Base-by-base conservation (phyloP, 2,329 filamentous ascomycete species). In the Cladorrhinum sp. region DNA sequence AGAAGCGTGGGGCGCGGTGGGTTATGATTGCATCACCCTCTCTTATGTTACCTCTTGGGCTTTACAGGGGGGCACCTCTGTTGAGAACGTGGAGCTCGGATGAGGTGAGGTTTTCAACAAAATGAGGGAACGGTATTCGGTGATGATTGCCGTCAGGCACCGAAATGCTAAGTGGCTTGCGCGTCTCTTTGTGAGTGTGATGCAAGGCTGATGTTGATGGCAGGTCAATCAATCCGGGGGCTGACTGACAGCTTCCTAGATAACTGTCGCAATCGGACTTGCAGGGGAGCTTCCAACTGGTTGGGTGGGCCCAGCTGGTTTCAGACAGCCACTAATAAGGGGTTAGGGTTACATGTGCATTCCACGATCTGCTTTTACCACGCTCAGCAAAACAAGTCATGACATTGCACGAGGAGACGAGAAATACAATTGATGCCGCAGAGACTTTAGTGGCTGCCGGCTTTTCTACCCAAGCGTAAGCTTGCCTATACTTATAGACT, bases 11-110 rank as follows among this genome's bases (percentile, higher is more conserved):
- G 49, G 18, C 24, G 33, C 42, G 18, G 30, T 21, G 54, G 39
- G 54, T 46, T 57, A 57, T 57, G 54, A 48, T 57, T 57, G 54
- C 54, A 49, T 48, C 39, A 57, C 54, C 42, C 42, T 46, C 42
- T 46, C n/a, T 46, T 46, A 12, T 4, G 16, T 21, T 21, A 16
- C 42, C 42, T 3, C 42, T 8, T 46, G 42, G 42, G 42, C 42
- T 46, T 42, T 46, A 21, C 42, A 46, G n/a, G 42, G 18, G n/a
- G 18, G 8, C n/a, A 46, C 42, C n/a, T 46, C 18, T 46, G 3
- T 3, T 3, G n/a, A 16, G 5, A 46, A 9, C n/a, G n/a, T 46
- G 42, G 16, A 18, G 42, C n/a, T 46, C 18, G 42, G n/a, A 20
- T 42, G 16, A 21, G 42, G 3, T 16, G 42, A 46, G 42, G 4